phyloP scores from a whole-genome alignment of 1,139 yeast species.

The Candida freyschussii region DNA sequence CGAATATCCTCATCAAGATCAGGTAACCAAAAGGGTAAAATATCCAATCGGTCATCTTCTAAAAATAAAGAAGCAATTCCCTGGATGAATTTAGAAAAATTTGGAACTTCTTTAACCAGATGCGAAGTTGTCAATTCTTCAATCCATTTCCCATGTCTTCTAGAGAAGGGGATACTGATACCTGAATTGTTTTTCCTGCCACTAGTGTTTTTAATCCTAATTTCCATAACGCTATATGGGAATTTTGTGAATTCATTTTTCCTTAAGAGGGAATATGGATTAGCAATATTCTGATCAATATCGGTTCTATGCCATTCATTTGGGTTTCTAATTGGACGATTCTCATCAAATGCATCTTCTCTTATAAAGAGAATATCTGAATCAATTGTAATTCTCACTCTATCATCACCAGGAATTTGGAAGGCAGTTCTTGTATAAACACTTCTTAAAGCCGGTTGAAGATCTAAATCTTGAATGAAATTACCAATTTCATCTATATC shows the following conservation, averaged over 20 bases:
- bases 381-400: conserved; percentile 84
- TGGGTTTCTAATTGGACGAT: conserved; percentile 88
- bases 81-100: conserved; percentile 93
- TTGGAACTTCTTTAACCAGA: conserved; percentile 98
- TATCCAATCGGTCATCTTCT: conserved; percentile 86
- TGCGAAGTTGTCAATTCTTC: conserved; percentile 80
- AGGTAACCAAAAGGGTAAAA: conserved; percentile 91
- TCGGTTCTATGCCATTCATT: conserved; percentile 88
- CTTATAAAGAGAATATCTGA: conserved; percentile 82
- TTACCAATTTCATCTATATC: conserved; percentile 56
- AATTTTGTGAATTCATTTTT: conserved; percentile 83
- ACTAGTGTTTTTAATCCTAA: conserved; percentile 53
- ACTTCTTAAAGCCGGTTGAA: conserved; percentile 85
- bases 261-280: conserved; percentile 70
- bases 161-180: conserved; percentile 33
- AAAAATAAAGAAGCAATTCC: conserved; percentile 86
- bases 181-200: conserved; percentile 24
- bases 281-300: conserved; percentile 68
- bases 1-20: conserved; percentile 81
- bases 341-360: conserved; percentile 82
- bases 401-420: conserved; percentile 96
- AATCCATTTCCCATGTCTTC: conserved; percentile 67
- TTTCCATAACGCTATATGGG: conserved; percentile 90
- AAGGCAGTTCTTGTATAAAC: conserved; percentile 90
- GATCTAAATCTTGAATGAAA: conserved; percentile 58